Base-by-base conservation (phyloP, 225 moss, liverwort and hornwort genomes). In the Neckera pumila region DNA sequence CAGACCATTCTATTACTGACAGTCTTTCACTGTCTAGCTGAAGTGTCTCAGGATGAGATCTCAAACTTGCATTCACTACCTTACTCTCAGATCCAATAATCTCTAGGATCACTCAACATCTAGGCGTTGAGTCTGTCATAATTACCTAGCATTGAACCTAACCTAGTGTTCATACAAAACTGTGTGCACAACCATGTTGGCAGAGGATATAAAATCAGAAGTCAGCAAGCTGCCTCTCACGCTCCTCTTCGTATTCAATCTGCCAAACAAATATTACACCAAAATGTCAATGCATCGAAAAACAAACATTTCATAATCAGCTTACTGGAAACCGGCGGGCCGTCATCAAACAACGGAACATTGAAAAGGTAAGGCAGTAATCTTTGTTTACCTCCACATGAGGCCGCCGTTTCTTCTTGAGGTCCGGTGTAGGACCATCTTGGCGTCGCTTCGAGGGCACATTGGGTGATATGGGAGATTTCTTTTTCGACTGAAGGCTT, bases 211-310 rank as follows among this genome's bases (percentile, higher is more conserved):
- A 47, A 33, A 77, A 66, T 90, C 71, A 92, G 51, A 92, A 85
- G 40, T 86, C 79, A 56, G 86, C 60, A 82, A 84, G 67, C 80
- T 82, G 90, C 76, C 83, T 84, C 85, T 96, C 94, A 42, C 89
- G 96, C 91, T 96, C 96, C 86, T 94, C 91, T 79, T 96, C 96
- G 43, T 96, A 96, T 85, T 96, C 96, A 67, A 96, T 95, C 96
- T 96, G 95, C 88, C 79, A 72, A 82, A 76, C 75, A 51, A 79
- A 79, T 78, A 40, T 40, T 17, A 56, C 67, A 83, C 51, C 45
- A 53, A 33, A 59, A 60, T 42, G 83, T 90, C 79, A 82, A 67
- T 65, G n/a, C 21, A 18, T 65, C 34, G 63, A 25, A 38, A 65
- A 64, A 80, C 31, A 69, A 51, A 8, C 65, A n/a, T 76, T 49